Evolutionary conservation across 352 stramenopile species (phyloP), one percentile per base, ranked within the genome.

Genomic region (Aphanomyces invadans): DNA sequence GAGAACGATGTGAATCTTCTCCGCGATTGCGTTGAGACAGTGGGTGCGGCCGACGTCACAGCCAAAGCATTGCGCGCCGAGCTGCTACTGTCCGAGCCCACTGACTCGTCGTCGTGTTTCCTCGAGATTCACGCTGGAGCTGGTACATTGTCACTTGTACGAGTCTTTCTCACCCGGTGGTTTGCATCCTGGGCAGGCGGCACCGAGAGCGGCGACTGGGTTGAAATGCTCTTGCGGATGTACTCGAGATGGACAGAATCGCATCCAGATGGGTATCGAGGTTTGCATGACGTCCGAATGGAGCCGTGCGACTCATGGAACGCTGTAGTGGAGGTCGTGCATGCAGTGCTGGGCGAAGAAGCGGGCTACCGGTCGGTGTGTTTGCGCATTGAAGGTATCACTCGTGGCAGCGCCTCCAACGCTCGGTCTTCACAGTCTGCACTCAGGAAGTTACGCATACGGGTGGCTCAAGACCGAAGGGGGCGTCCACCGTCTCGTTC

Each of bases 191-290:
- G 88, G 4, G 84, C 83, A 2, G 90, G 96, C 60, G 96, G 96
- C 17, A 97, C 87, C 0, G 96, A 99, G 74, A 95, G 89, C 57
- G 97, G 90, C 55, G 96, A 99, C 75, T 99, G 95, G 95, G 95
- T 95, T 4, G 79, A 80, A 19, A 98, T 98, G 79, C 74, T 99
- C 23, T 77, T 91, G 55, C 83, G 91, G 45, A 99, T 99, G 96
- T 99, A 99, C 73, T 69, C 76, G 48, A 79, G 92, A 1, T 90
- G 78, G 83, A 73, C 70, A 1, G 70, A 78, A 4, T 17, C 64
- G 7, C 74, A 80, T 84, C 49, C 62, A 71, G 44, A 71, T 33
- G 25, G 51, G 3, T 31, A 36, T 53, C 23, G 57, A 39, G 57
- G 45, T 42, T 39, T 23, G 17, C 21, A 33, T 42, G 15, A 15